These are phyloP conservation scores for Debaryomyces psychrophilus DNA, from an alignment of 1,139 yeast species.

Conservation along the genomic window DNA sequence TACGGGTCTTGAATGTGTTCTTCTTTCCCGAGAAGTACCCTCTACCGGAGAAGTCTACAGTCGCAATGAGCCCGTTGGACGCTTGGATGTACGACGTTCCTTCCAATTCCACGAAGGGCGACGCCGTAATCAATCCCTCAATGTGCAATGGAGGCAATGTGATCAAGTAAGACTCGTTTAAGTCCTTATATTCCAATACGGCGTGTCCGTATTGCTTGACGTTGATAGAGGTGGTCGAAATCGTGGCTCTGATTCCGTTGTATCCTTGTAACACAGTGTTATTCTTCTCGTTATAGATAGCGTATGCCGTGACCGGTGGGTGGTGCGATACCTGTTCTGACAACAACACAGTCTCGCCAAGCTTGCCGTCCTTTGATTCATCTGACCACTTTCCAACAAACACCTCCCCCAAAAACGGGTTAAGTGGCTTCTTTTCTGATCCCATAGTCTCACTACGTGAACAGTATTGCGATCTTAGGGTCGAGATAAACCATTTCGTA, in stretches of 20 bases:
- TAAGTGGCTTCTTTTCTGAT: constrained; percentile 91
- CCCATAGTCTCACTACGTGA: constrained; percentile 90
- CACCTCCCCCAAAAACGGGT: constrained; percentile 91
- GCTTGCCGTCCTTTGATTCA: constrained; percentile 38
- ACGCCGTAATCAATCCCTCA: constrained; percentile 87
- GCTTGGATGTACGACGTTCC: constrained; percentile 82
- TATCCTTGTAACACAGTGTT: constrained; percentile 79
- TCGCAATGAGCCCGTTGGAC: constrained; percentile 73
- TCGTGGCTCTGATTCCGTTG: constrained; percentile 83
- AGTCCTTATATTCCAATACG: constrained; percentile 58
- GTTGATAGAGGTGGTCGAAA: constrained; percentile 73
- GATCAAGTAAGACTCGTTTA: constrained; percentile 71
- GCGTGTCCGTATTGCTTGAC: constrained; percentile 96
- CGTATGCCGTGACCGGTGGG: constrained; percentile 92
- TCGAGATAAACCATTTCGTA: constrained; percentile 87
- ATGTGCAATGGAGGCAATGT: constrained; percentile 96
- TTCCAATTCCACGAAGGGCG: constrained; percentile 89
- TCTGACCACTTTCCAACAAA: constrained; percentile 87
- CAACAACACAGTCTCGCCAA: constrained; percentile 74
- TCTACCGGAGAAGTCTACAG: constrained; percentile 83
- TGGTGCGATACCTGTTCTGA: constrained; percentile 96
- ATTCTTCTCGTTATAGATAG: constrained; percentile 71
- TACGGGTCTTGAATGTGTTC: constrained; percentile 85
- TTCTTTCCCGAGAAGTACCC: constrained; percentile 97
- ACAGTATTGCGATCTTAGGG: constrained; percentile 90